Percentiles rank a stretch among this genome's conserved stretches.
These are phyloP conservation scores for Nigrospora oryzae DNA, from an alignment of 2,329 filamentous ascomycete species.

Conservation along the genomic window DNA sequence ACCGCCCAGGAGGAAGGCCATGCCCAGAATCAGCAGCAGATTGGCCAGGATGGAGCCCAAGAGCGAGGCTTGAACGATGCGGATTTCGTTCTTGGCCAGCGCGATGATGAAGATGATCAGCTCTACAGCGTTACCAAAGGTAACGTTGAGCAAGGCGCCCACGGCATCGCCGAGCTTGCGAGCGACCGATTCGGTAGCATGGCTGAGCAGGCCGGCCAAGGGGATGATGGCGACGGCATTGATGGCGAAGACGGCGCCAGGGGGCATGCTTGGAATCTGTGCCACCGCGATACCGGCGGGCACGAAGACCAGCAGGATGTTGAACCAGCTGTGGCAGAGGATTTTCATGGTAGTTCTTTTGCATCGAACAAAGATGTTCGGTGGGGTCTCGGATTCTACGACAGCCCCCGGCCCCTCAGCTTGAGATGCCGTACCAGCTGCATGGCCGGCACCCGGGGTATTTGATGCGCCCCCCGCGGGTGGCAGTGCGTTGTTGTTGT, in stretches of 20 bases:
- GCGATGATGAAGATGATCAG: conserved; percentile 78
- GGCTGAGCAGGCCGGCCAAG: conserved; percentile 61
- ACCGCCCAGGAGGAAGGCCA: conserved; percentile 83
- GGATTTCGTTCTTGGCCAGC: conserved; percentile 72
- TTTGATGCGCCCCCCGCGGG: conserved; percentile 3
- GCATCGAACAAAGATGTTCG: conserved; percentile 23
- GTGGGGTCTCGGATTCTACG: conserved; percentile 26
- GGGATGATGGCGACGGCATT: conserved; percentile 72
- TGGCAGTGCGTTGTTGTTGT: background rate
- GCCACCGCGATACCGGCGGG: conserved; percentile 66
- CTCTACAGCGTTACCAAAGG: conserved; percentile 73
- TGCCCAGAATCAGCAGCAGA: conserved; percentile 79
- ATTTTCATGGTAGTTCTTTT: conserved; percentile 49
- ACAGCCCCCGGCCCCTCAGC: conserved; percentile 48
- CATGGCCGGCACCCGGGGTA: conserved; percentile 23
- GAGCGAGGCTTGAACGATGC: conserved; percentile 84
- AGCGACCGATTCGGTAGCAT: conserved; percentile 69
- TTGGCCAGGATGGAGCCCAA: conserved; percentile 87
- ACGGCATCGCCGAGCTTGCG: conserved; percentile 64
- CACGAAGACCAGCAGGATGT: conserved; percentile 69
- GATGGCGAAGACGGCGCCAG: conserved; percentile 61
- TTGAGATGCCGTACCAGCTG: conserved; percentile 31
- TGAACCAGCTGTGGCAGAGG: conserved; percentile 68
- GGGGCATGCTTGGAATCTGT: conserved; percentile 39
- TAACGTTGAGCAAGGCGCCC: conserved; percentile 67